Evolutionary conservation across 768 basidiomycete species (phyloP).

Genomic region (Suillus weaverae): DNA sequence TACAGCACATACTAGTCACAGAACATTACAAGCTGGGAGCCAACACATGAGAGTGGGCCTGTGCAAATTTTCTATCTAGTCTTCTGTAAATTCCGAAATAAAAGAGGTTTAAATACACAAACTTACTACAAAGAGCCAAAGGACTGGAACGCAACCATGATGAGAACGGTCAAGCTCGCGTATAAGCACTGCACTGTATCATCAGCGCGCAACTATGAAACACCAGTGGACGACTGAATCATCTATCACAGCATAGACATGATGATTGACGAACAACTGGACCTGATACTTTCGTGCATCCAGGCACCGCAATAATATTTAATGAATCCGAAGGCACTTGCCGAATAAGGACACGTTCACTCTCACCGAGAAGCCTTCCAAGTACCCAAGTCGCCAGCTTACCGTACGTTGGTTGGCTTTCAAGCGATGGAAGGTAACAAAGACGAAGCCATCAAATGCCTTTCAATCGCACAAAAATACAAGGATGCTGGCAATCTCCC

Average conservation of each 20-base stretch:
- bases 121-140: background rate
- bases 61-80: background rate
- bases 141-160: background rate
- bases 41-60: background rate
- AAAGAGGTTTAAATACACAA: background rate
- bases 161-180: background rate
- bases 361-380: background rate
- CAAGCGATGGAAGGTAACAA: constrained; percentile 79
- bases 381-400: background rate
- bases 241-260: background rate
- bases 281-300: background rate
- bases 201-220: background rate
- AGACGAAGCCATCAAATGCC: constrained; percentile 84
- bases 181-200: background rate
- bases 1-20: background rate
- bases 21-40: background rate
- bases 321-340: constrained; percentile 4
- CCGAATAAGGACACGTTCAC: constrained; percentile 5
- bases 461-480: constrained; percentile 77
- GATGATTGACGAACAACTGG: background rate
- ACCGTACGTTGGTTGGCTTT: constrained; percentile 13
- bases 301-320: background rate
- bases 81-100: background rate
- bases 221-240: background rate
- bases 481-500: constrained; percentile 67